Percentiles rank a stretch among this genome's conserved stretches.
Conservation (phyloP, 495 filamentous ascomycete genomes). For the Tricharina praecox region DNA sequence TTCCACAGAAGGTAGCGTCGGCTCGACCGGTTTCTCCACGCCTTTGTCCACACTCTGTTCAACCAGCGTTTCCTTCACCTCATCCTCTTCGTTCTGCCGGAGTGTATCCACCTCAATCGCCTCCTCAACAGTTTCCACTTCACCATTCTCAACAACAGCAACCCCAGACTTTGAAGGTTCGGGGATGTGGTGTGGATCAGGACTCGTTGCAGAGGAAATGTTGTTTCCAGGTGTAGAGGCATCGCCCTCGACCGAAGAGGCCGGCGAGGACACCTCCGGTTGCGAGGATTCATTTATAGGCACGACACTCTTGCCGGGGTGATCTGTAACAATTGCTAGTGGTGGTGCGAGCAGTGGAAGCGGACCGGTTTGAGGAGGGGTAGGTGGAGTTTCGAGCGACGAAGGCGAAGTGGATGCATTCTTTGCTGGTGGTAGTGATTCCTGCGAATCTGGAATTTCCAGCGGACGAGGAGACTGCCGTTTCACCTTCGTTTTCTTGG, state of each 20-base stretch:
- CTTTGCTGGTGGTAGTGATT: conserved; percentile 1
- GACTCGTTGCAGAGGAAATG: conserved; percentile 25
- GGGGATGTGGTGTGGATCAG: conserved; percentile 21
- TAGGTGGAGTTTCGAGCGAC: neutral
- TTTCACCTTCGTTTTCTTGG: too few relatives aligned
- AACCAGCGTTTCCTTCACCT: conserved; percentile 1
- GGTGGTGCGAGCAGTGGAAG: conserved; percentile 10
- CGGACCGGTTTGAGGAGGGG: conserved; percentile 5
- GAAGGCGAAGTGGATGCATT: neutral
- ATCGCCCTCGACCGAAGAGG: conserved; percentile 22
- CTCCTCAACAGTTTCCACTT: neutral
- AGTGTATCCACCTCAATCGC: too few relatives aligned
- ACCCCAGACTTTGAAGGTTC: conserved; percentile 8
- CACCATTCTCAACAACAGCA: conserved; percentile 13
- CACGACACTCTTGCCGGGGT: conserved; percentile 3
- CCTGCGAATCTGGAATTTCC: conserved; percentile 18
- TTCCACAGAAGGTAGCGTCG: conserved; percentile 11
- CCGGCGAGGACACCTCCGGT: conserved; percentile 21
- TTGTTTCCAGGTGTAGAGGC: conserved; percentile 12
- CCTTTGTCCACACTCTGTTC: neutral
- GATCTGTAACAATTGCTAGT: conserved; percentile 16
- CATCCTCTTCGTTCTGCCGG: neutral
- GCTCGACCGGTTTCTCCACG: neutral
- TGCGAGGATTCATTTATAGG: neutral
- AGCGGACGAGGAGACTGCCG: neutral